These are phyloP conservation scores for Colletotrichum chrysophilum DNA, from an alignment of 2,329 filamentous ascomycete species.

Conservation along the genomic window DNA sequence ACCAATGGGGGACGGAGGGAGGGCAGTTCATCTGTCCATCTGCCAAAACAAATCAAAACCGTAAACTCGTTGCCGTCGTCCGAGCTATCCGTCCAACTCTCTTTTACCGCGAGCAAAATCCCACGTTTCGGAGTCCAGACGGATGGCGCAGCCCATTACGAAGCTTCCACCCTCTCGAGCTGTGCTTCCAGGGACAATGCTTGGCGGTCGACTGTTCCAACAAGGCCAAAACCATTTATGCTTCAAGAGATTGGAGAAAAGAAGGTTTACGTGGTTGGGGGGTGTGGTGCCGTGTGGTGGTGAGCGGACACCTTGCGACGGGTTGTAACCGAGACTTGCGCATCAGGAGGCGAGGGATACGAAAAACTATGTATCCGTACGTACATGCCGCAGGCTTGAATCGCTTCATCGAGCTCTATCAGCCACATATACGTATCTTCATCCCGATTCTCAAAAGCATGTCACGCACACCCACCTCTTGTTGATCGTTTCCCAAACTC, in stretches of 20 bases:
- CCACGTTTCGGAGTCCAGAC: constrained; percentile 13
- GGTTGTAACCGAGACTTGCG: background rate
- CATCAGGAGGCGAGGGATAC: background rate
- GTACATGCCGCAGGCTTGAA: background rate
- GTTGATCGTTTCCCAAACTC: background rate
- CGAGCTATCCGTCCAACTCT: constrained; percentile 16
- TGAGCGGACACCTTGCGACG: background rate
- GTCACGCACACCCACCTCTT: background rate
- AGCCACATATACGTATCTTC: background rate
- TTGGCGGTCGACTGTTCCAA: constrained; percentile 2
- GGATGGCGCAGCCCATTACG: constrained; percentile 17
- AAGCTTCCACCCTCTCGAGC: background rate
- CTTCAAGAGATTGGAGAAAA: constrained; percentile 14
- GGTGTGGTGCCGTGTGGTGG: background rate
- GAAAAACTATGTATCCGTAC: background rate
- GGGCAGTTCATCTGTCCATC: constrained; percentile 3
- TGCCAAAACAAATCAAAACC: background rate
- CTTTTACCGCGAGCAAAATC: background rate
- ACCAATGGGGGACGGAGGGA: background rate
- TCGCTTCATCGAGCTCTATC: background rate
- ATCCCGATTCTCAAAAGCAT: background rate
- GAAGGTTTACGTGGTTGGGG: background rate
- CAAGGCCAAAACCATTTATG: constrained; percentile 11
- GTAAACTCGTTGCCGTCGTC: background rate
- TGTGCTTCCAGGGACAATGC: background rate